Percentiles rank a stretch among this genome's conserved stretches.
These are phyloP conservation scores for Trichaptum fuscoviolaceum DNA, from an alignment of 768 basidiomycete species.

Conservation along the genomic window DNA sequence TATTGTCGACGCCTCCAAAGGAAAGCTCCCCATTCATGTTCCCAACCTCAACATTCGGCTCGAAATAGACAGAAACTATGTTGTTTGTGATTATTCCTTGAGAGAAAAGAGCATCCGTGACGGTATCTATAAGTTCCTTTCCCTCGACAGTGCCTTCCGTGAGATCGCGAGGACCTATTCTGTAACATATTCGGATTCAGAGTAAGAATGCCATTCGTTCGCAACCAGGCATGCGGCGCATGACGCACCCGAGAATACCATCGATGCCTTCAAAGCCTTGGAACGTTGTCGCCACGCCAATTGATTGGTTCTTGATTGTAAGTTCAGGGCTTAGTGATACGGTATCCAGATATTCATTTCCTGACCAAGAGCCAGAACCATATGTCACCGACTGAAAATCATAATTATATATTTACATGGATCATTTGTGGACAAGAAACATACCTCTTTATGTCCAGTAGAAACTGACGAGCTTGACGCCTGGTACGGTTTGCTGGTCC, in stretches of 20 bases:
- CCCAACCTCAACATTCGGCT: conserved; percentile 18
- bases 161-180: conserved; percentile 29
- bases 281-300: conserved; percentile 30
- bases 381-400: conserved; percentile 13
- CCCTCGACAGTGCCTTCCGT: conserved; percentile 21
- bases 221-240: not conserved
- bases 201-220: not conserved
- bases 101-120: conserved; percentile 28
- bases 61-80: conserved; percentile 30
- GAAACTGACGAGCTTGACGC: conserved; percentile 15
- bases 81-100: conserved; percentile 24
- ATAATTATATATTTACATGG: conserved; percentile 5
- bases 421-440: not conserved
- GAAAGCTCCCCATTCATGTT: conserved; percentile 19
- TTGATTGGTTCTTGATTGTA: conserved; percentile 27
- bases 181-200: conserved; percentile 2
- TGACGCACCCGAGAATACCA: conserved; percentile 31
- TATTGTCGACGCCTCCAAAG: conserved; percentile 23
- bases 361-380: conserved; percentile 19
- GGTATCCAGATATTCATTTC: conserved; percentile 17
- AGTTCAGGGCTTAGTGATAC: conserved; percentile 18
- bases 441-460: conserved; percentile 15
- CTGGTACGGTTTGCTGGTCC: conserved; percentile 19
- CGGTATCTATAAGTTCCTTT: conserved; percentile 24
- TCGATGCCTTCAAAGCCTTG: conserved; percentile 28